Evolutionary conservation across 306 rosid species (phyloP).

Genomic region (Hippophae tibetana): DNA sequence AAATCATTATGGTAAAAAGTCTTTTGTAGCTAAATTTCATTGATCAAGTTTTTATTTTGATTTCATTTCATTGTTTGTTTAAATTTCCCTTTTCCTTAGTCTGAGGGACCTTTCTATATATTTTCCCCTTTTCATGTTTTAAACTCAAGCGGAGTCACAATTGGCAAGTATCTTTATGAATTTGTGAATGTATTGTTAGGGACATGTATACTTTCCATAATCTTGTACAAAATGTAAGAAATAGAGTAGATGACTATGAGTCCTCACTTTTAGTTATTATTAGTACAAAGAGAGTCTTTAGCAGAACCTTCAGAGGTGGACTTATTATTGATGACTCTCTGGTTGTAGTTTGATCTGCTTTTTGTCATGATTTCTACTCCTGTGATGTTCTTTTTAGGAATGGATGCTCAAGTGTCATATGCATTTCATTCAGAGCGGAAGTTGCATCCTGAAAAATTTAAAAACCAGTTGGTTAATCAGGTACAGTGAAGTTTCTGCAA

Average conservation of each 20-base stretch:
- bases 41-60: too few relatives aligned
- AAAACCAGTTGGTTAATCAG: slow-evolving; percentile 81
- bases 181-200: too few relatives aligned
- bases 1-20: too few relatives aligned
- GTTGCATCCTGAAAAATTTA: slow-evolving; percentile 83
- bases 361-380: slow-evolving; percentile 1
- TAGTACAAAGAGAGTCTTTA: too few relatives aligned
- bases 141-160: too few relatives aligned
- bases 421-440: slow-evolving; percentile 94
- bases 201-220: too few relatives aligned
- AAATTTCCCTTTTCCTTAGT: not conserved
- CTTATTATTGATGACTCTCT: not conserved
- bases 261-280: too few relatives aligned
- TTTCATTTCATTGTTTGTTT: too few relatives aligned
- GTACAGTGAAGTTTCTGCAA: slow-evolving; percentile 25
- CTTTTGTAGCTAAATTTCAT: too few relatives aligned
- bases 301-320: not conserved
- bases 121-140: not conserved
- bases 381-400: slow-evolving; percentile 38
- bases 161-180: too few relatives aligned
- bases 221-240: too few relatives aligned
- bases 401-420: slow-evolving; percentile 98
- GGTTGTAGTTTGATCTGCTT: not conserved
- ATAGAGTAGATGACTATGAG: too few relatives aligned
- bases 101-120: slow-evolving; percentile 5